A percentile compares a stretch with the other conserved stretches of the same genome.
phyloP scores from a whole-genome alignment of 129 eudicot species.

The Flaveria sonorensis region DNA sequence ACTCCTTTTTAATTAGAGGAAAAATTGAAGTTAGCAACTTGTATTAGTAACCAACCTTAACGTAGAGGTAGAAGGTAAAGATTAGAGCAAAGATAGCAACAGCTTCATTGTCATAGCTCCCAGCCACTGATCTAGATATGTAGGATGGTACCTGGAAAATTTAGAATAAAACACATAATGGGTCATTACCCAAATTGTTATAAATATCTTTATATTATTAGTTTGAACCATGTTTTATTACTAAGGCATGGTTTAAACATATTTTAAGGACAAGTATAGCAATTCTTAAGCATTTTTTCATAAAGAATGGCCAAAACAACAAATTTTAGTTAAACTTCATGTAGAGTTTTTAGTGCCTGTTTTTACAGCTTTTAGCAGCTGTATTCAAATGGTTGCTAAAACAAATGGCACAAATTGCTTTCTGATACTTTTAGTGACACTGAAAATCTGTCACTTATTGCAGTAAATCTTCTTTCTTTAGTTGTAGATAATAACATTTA shows the following conservation, averaged over 20 bases:
- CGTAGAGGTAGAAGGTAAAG: conserved; percentile 87
- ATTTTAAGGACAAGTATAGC: not conserved
- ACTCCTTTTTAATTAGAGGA: not conserved
- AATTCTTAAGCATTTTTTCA: not conserved
- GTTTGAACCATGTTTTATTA: not conserved
- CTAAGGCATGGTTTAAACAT: not conserved
- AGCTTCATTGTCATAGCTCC: conserved; percentile 99
- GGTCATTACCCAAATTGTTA: not conserved
- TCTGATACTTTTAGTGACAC: not conserved
- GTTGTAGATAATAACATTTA: not conserved
- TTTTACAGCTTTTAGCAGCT: not conserved
- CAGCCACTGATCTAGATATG: conserved; percentile 99
- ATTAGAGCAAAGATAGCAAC: conserved; percentile 98
- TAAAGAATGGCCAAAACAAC: not conserved
- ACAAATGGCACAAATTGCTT: not conserved
- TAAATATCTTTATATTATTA: not conserved
- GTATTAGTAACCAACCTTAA: conserved; percentile 58
- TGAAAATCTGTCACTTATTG: not conserved
- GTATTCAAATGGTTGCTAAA: not conserved
- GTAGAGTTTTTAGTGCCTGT: not conserved
- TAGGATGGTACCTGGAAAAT: conserved; percentile 89
- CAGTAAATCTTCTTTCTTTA: not conserved
- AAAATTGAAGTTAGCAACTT: conserved; percentile 7
- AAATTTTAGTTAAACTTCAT: not conserved
- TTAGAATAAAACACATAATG: conserved; percentile 2